Evolutionary conservation across 805 yeast genomes (phyloP), one percentile per base, ranked within the genome.

Genomic region (Candida qinlingensis): DNA sequence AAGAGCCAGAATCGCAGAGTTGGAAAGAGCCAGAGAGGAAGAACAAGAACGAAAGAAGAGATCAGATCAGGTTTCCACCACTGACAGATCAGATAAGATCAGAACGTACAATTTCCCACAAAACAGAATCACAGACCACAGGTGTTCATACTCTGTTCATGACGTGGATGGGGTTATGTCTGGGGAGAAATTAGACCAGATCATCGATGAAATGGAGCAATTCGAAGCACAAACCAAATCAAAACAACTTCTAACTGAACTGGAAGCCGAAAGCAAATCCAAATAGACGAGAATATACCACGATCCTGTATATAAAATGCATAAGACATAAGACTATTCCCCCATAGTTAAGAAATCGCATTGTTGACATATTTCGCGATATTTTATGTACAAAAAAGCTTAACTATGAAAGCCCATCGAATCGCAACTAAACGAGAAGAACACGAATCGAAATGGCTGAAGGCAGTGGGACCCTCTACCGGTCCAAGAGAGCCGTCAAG

Each of bases 21-120:
- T 72, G 52, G 96, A 89, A 57, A 72, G 87, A 47, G 75, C 72
- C 26, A 81, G 80, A 52, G 81, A 76, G 53, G 81, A 80, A 25
- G 82, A 75, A 38, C 78, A 75, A 49, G 96, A 88, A 57, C 71
- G 83, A 41, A 73, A 73, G 43, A 76, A 81, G 47, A 72, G 98
- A 50, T 79, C 84, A 2, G 87, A 82, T 44, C 98, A 91, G 64
- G 98, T 94, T 4, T 74, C 88, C 0, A 77, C 94, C 1, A 88
- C 96, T 0, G 96, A 90, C 59, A 75, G 99, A 48, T 82, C 95
- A 4, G 98, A 94, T 61, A 94, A 92, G 67, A 85, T 92, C 53
- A 73, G 98, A 56, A 94, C 99, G 0, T 94, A 94, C 65, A 94
- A 94, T 60, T 92, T 77, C 57, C 90, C 95, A 7, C 97, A 94